Conservation (phyloP, 2,329 filamentous ascomycete species). For the Aspergillus spinulosporus region DNA sequence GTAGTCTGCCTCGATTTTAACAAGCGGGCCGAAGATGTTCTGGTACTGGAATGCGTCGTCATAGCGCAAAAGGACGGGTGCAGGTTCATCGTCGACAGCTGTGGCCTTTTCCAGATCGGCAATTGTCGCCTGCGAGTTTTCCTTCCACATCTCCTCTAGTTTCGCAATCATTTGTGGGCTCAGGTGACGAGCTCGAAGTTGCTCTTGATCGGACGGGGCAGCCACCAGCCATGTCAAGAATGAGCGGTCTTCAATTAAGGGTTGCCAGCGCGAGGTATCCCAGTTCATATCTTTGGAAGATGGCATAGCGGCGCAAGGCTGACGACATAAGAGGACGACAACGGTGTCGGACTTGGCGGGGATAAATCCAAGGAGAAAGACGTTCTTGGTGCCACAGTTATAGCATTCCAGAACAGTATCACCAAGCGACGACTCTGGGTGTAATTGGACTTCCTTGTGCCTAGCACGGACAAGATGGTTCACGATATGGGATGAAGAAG, state of each 20-base stretch:
- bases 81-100: constrained; percentile 91
- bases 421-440: constrained; percentile 86
- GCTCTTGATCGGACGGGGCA: constrained; percentile 87
- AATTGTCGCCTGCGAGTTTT: constrained; percentile 83
- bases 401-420: constrained; percentile 98
- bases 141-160: constrained; percentile 98
- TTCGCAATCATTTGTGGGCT: constrained; percentile 94
- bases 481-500: constrained; percentile 95
- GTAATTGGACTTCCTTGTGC: constrained; percentile 97
- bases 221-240: constrained; percentile 93
- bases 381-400: constrained; percentile 99
- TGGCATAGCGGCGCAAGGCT: constrained; percentile 90
- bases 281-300: constrained; percentile 99
- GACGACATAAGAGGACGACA: constrained; percentile 91
- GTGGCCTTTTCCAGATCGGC: constrained; percentile 88
- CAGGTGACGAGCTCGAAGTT: constrained; percentile 89
- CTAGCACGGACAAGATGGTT: constrained; percentile 96
- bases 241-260: constrained; percentile 92
- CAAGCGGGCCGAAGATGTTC: constrained; percentile 95
- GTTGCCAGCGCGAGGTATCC: constrained; percentile 98
- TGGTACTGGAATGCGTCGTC: constrained; percentile 98
- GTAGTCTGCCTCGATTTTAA: constrained; percentile 99
- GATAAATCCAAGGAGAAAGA: constrained; percentile 95
- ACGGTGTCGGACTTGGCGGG: constrained; percentile 98
- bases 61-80: constrained; percentile 87